These are phyloP conservation scores for Cryptosporidium tyzzeri DNA, from an alignment of 169 alveolate genomes.

Conservation along the genomic window DNA sequence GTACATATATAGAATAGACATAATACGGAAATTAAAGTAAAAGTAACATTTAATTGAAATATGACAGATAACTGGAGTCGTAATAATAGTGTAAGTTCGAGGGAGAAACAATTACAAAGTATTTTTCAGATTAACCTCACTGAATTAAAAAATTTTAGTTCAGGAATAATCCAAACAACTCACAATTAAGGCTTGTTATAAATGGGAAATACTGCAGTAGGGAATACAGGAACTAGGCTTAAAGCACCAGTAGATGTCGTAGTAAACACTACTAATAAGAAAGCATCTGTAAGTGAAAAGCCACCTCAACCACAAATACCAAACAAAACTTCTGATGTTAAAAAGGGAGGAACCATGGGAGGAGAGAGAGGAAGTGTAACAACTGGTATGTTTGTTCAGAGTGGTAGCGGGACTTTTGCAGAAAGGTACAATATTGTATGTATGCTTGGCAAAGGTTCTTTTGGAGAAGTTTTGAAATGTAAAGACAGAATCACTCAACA, in stretches of 20 bases:
- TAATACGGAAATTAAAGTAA: background rate
- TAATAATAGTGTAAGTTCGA: background rate
- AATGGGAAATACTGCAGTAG: constrained; percentile 45
- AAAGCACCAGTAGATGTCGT: constrained; percentile 13
- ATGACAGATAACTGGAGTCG: background rate
- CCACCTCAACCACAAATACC: background rate
- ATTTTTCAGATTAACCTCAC: background rate
- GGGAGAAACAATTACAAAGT: background rate
- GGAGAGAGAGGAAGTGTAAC: constrained; percentile 83
- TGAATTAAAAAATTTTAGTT: background rate
- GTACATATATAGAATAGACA: constrained; percentile 10
- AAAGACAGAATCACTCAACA: constrained; percentile 87
- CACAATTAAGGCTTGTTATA: background rate
- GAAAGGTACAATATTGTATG: constrained; percentile 89
- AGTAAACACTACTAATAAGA: background rate
- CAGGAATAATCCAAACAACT: background rate
- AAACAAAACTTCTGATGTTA: background rate
- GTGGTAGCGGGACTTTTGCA: constrained; percentile 85
- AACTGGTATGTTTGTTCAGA: constrained; percentile 92
- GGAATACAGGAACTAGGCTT: constrained; percentile 33
- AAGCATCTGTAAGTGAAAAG: background rate
- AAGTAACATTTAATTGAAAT: background rate
- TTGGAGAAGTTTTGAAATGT: constrained; percentile 92
- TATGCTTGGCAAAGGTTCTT: constrained; percentile 92
- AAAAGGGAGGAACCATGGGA: background rate